These are phyloP conservation scores for Alternaria dauci DNA, from an alignment of 2,329 filamentous ascomycete genomes.

Conservation along the genomic window DNA sequence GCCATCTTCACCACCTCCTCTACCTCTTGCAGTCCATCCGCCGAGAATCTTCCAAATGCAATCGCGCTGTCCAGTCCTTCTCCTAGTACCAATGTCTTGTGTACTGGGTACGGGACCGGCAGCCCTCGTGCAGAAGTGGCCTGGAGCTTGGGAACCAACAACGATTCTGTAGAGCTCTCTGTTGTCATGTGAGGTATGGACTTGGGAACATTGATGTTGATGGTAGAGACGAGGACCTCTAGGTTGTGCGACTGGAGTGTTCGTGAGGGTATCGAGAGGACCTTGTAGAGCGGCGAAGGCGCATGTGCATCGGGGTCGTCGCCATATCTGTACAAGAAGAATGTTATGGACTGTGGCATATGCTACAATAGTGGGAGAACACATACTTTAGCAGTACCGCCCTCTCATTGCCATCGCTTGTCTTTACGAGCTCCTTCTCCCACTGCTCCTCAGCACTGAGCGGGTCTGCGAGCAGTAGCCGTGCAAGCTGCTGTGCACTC, in stretches of 20 bases:
- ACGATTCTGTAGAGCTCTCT: conserved; percentile 65
- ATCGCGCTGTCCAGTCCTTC: conserved; percentile 75
- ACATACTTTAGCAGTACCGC: conserved; percentile 54
- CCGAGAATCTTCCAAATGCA: conserved; percentile 55
- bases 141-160: conserved; percentile 78
- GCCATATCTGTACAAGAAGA: conserved; percentile 58
- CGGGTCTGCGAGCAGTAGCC: conserved; percentile 63
- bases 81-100: conserved; percentile 78
- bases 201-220: conserved; percentile 56
- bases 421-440: conserved; percentile 54
- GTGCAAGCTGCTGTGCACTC: conserved; percentile 71
- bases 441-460: conserved; percentile 53
- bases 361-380: neutral
- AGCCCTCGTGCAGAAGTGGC: conserved; percentile 71
- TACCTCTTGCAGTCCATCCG: conserved; percentile 49
- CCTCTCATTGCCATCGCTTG: conserved; percentile 42
- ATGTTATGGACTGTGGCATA: conserved; percentile 22
- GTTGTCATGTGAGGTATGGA: conserved; percentile 35
- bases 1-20: conserved; percentile 62
- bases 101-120: conserved; percentile 80
- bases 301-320: conserved; percentile 58
- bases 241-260: conserved; percentile 68
- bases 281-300: conserved; percentile 63
- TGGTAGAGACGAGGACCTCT: conserved; percentile 67
- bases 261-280: conserved; percentile 70